Evolutionary conservation across 352 stramenopile genomes (phyloP).

Genomic region (Thraustochytrium striatum): DNA sequence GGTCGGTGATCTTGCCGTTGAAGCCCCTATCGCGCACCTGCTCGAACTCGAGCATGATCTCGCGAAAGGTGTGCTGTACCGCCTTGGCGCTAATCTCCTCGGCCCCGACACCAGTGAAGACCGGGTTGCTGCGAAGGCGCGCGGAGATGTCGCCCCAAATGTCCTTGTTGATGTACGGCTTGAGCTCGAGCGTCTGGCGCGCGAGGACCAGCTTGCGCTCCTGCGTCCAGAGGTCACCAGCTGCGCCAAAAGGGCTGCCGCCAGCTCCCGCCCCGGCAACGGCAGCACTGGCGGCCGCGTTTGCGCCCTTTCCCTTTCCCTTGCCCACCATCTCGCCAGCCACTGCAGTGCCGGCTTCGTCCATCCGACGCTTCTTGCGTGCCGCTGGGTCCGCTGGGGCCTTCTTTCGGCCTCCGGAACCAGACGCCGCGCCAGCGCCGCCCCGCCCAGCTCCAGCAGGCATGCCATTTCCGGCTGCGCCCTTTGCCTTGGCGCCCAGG

Average conservation of each 20-base stretch:
- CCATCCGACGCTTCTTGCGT: neutral
- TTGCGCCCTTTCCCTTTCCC: neutral
- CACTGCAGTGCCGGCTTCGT: neutral
- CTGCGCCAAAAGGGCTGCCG: no score
- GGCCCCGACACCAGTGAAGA: neutral
- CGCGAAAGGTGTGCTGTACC: conserved; percentile 22
- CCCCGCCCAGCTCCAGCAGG: neutral
- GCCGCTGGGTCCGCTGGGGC: neutral
- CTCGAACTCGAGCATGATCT: conserved; percentile 23
- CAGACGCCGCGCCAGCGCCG: neutral
- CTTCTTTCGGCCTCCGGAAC: neutral
- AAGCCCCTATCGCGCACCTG: neutral
- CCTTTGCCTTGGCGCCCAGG: neutral
- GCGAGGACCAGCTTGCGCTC: conserved; percentile 12
- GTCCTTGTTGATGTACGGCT: conserved; percentile 31
- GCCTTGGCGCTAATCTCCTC: neutral
- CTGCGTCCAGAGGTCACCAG: conserved; percentile 30
- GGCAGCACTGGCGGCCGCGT: no score
- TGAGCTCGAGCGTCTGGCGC: neutral
- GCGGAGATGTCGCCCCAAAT: conserved; percentile 20
- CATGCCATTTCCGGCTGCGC: neutral
- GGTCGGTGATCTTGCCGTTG: neutral
- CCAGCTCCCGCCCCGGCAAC: no score
- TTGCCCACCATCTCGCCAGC: neutral
- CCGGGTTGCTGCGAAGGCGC: neutral